phyloP scores from a whole-genome alignment of 108 stramenopile species.

The Nitzschia sp. region DNA sequence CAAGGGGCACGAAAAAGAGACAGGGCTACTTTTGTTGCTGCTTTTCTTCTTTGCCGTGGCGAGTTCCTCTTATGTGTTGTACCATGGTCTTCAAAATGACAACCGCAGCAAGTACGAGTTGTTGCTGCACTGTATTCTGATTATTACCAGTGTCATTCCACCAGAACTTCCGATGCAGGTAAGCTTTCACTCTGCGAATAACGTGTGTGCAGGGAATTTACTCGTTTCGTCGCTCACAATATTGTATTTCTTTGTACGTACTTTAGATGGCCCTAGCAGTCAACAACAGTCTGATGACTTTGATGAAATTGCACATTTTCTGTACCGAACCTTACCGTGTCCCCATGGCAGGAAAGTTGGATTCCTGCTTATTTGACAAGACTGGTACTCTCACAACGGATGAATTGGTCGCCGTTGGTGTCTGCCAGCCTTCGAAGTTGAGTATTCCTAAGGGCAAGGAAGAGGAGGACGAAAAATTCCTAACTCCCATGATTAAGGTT shows the following conservation, averaged over 20 bases:
- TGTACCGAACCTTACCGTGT: conserved; percentile 97
- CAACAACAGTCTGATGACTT: conserved; percentile 93
- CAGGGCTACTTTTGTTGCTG: conserved; percentile 85
- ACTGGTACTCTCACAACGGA: conserved; percentile 98
- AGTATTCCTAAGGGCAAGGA: conserved; percentile 30
- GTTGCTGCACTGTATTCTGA: conserved; percentile 93
- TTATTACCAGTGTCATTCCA: conserved; percentile 95
- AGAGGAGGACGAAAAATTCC: conserved; percentile 42
- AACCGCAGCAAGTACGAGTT: conserved; percentile 91
- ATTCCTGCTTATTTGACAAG: conserved; percentile 97
- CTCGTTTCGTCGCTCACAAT: background rate
- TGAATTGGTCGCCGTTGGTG: conserved; percentile 95
- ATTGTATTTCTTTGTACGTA: conserved; percentile 12
- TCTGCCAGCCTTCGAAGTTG: conserved; percentile 50
- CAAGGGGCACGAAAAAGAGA: conserved; percentile 91
- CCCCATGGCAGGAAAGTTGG: conserved; percentile 94
- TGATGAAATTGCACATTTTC: conserved; percentile 96
- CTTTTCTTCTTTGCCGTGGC: conserved; percentile 93
- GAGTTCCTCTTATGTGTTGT: conserved; percentile 91
- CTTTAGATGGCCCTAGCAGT: conserved; percentile 98
- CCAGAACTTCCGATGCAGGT: conserved; percentile 87
- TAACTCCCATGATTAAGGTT: conserved; percentile 80
- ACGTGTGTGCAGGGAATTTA: background rate
- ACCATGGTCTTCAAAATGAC: conserved; percentile 87
- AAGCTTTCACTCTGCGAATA: background rate